Evolutionary conservation across 139 green algal species (phyloP).

Genomic region (Micractinium conductrix): DNA sequence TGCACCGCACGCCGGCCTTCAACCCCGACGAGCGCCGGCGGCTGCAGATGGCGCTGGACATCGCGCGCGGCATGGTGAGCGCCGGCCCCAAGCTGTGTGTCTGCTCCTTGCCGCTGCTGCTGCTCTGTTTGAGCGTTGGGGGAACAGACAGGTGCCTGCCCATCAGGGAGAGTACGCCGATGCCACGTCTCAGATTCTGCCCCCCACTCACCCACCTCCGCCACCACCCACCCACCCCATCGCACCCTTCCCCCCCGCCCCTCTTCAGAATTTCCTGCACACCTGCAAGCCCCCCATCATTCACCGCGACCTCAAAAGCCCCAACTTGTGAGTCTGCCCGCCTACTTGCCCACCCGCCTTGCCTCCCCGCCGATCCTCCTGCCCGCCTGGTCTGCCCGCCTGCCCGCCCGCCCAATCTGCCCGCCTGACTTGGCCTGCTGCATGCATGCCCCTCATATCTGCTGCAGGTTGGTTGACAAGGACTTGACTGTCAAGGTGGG

Average conservation of each 20-base stretch:
- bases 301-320: slow-evolving; percentile 82
- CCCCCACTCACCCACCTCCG: too few species aligned
- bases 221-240: not conserved
- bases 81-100: not conserved
- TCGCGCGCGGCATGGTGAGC: slow-evolving; percentile 68
- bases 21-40: slow-evolving; percentile 66
- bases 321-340: slow-evolving; percentile 54
- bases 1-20: slow-evolving; percentile 58
- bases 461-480: slow-evolving; percentile 89
- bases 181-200: too few species aligned
- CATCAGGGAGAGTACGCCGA: too few species aligned
- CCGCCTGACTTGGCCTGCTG: slow-evolving; percentile 7
- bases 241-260: not conserved
- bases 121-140: too few species aligned
- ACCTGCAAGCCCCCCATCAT: slow-evolving; percentile 75
- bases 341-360: too few species aligned
- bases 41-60: slow-evolving; percentile 85
- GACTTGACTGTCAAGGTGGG: slow-evolving; percentile 89
- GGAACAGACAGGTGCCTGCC: too few species aligned
- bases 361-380: too few species aligned
- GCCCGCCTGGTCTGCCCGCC: too few species aligned
- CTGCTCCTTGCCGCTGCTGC: not conserved
- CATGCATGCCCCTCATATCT: too few species aligned
- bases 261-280: slow-evolving; percentile 77
- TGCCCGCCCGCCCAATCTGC: too few species aligned